A percentile compares a stretch with the other conserved stretches of the same genome.
Conservation (phyloP, 2,329 filamentous ascomycete genomes). For the Fusarium bactridioides region DNA sequence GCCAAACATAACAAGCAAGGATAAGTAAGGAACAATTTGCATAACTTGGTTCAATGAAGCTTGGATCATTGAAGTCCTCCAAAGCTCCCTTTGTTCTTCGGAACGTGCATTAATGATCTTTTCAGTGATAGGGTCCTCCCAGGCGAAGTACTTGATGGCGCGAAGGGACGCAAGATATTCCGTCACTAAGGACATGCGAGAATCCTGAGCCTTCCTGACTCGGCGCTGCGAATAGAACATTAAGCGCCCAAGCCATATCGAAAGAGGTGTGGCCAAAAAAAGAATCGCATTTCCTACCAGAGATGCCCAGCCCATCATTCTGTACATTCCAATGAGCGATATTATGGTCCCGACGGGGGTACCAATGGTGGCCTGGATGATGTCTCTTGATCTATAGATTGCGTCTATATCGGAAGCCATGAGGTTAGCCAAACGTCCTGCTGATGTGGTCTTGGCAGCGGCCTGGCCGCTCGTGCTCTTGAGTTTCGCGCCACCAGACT, state of each 20-base stretch:
- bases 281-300: conserved; percentile 61
- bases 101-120: conserved; percentile 59
- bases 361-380: conserved; percentile 56
- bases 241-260: conserved; percentile 56
- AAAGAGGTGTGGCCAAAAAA: conserved; percentile 57
- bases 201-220: conserved; percentile 64
- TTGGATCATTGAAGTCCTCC: conserved; percentile 59
- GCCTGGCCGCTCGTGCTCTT: conserved; percentile 41
- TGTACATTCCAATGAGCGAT: conserved; percentile 61
- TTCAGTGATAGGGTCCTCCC: conserved; percentile 63
- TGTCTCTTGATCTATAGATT: conserved; percentile 60
- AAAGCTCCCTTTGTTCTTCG: conserved; percentile 62
- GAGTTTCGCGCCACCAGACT: conserved; percentile 36
- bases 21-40: conserved; percentile 60
- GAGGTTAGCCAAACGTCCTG: conserved; percentile 62
- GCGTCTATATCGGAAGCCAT: conserved; percentile 68
- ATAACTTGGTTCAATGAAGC: conserved; percentile 57
- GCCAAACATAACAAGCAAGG: conserved; percentile 63
- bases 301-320: conserved; percentile 63
- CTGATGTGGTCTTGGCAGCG: conserved; percentile 51
- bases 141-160: conserved; percentile 68
- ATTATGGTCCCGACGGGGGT: conserved; percentile 57
- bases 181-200: conserved; percentile 63
- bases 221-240: conserved; percentile 60
- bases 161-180: conserved; percentile 66